phyloP scores from a whole-genome alignment of 2,329 filamentous ascomycete genomes.

The Seiridium unicorne region DNA sequence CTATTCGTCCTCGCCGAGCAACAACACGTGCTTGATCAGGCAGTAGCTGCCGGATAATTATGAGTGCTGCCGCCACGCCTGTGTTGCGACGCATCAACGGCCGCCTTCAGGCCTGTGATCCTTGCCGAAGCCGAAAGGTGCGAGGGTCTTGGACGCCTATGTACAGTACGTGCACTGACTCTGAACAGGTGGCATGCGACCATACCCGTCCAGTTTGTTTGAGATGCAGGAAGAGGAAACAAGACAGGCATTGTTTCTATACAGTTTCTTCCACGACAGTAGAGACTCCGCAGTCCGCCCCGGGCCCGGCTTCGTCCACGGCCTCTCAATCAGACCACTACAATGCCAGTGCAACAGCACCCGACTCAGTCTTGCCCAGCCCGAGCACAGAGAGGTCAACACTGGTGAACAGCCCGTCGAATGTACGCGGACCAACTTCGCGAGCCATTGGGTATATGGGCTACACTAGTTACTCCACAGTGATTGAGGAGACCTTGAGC shows the following conservation, averaged over 20 bases:
- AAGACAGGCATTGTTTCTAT: conserved; percentile 34
- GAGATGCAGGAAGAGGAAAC: conserved; percentile 32
- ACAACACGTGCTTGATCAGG: too few species aligned
- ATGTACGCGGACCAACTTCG: conserved; percentile 11
- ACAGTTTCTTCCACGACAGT: conserved; percentile 16
- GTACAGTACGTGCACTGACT: neutral
- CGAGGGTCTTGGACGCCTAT: neutral
- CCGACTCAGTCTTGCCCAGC: neutral
- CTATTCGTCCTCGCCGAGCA: too few species aligned
- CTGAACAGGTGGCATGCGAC: conserved; percentile 37
- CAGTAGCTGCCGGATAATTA: neutral
- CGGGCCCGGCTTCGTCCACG: conserved; percentile 5
- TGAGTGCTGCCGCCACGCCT: neutral
- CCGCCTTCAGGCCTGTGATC: conserved; percentile 11
- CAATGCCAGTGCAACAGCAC: neutral
- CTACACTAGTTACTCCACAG: neutral
- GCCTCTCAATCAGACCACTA: neutral
- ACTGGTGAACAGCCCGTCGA: conserved; percentile 12
- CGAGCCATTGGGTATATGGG: conserved; percentile 13
- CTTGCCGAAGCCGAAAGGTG: conserved; percentile 11
- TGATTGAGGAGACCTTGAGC: conserved; percentile 6
- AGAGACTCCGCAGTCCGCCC: neutral
- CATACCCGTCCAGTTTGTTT: conserved; percentile 37
- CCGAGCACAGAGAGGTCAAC: neutral
- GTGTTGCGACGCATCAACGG: conserved; percentile 9